Percentiles rank a stretch among this genome's conserved stretches.
Evolutionary conservation across 768 basidiomycete species (phyloP).

Genomic region (Boletus sp.): DNA sequence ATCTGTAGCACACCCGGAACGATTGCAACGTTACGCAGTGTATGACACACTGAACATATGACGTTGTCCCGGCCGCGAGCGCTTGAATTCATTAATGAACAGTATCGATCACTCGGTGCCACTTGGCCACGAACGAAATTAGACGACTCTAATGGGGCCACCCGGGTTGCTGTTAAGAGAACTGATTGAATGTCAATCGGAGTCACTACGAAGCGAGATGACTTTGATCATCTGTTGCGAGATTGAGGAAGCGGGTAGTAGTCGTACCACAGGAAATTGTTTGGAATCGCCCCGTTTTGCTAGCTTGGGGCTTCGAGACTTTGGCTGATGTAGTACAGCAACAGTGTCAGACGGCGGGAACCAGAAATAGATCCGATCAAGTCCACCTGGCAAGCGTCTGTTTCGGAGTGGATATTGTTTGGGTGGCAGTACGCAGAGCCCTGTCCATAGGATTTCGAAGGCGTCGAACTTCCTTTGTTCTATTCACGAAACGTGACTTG

Average conservation of each 20-base stretch:
- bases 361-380: too few relatives aligned
- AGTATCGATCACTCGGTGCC: not conserved
- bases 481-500: too few relatives aligned
- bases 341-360: too few relatives aligned
- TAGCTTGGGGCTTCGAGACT: too few relatives aligned
- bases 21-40: not conserved
- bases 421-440: too few relatives aligned
- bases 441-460: too few relatives aligned
- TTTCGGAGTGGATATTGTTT: too few relatives aligned
- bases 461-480: too few relatives aligned
- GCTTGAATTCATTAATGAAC: not conserved
- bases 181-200: not conserved
- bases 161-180: not conserved
- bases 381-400: too few relatives aligned
- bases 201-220: not conserved
- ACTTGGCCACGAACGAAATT: not conserved
- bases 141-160: not conserved
- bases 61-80: not conserved
- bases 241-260: too few relatives aligned
- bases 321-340: too few relatives aligned
- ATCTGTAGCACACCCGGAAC: not conserved
- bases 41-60: not conserved
- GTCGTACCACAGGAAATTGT: not conserved
- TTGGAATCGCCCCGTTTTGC: too few relatives aligned
- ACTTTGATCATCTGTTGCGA: not conserved